phyloP scores from a whole-genome alignment of 2,329 filamentous ascomycete species.

The Colletotrichum cereale region DNA sequence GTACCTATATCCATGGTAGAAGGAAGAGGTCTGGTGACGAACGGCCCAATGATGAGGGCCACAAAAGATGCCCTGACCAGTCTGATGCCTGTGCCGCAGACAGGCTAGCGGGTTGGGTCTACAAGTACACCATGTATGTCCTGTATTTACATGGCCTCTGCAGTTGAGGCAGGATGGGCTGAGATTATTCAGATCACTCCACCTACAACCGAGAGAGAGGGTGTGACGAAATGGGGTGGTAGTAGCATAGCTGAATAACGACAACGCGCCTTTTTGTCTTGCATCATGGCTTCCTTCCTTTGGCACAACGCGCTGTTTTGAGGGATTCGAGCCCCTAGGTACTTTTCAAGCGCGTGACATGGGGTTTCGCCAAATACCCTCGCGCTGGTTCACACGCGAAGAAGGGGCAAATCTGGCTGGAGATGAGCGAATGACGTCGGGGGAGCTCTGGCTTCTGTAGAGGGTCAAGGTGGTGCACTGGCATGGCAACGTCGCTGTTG shows the following conservation, averaged over 20 bases:
- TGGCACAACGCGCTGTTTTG: conserved; percentile 10
- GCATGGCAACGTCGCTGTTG: background rate
- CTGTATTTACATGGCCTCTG: conserved; percentile 2
- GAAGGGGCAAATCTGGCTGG: conserved; percentile 11
- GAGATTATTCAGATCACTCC: conserved; percentile 38
- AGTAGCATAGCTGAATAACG: conserved; percentile 21
- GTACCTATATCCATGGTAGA: conserved; percentile 35
- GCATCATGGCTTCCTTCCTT: conserved; percentile 17
- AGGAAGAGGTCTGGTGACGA: conserved; percentile 15
- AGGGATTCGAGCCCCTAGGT: conserved; percentile 6
- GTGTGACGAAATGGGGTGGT: conserved; percentile 33
- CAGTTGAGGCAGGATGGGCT: conserved; percentile 21
- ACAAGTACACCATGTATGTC: background rate
- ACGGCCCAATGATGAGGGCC: conserved; percentile 33
- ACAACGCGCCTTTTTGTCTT: conserved; percentile 22
- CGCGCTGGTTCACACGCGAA: conserved; percentile 4
- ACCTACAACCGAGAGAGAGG: conserved; percentile 23
- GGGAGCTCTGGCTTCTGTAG: background rate
- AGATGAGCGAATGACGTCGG: conserved; percentile 7
- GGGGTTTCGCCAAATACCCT: conserved; percentile 3
- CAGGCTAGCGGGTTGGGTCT: conserved; percentile 17
- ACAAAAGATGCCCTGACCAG: conserved; percentile 24
- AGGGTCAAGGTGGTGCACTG: background rate
- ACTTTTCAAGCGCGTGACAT: conserved; percentile 27
- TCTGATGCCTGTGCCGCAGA: conserved; percentile 19